These are phyloP conservation scores for Aspergillus amoenus DNA, from an alignment of 2,329 filamentous ascomycete species.

Conservation along the genomic window DNA sequence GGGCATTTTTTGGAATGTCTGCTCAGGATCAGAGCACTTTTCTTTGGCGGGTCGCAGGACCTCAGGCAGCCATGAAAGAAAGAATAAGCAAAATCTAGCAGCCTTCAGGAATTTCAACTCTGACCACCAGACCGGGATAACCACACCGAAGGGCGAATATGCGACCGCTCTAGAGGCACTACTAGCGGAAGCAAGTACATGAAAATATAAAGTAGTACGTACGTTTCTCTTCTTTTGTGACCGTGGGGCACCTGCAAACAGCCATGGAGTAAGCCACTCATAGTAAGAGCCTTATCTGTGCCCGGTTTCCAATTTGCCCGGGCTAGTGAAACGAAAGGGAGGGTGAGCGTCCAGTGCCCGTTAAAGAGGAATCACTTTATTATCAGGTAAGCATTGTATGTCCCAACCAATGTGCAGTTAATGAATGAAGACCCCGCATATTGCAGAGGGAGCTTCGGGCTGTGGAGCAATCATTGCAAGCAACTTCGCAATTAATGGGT, in stretches of 20 bases:
- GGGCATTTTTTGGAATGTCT: neutral
- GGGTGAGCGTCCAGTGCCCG: neutral
- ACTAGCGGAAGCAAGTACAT: neutral
- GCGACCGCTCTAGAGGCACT: neutral
- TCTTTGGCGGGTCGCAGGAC: no score
- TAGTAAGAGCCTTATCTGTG: neutral
- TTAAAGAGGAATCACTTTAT: no score
- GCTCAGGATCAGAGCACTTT: neutral
- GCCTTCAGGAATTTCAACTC: neutral
- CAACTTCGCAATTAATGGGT: neutral
- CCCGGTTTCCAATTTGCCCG: neutral
- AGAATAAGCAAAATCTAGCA: neutral
- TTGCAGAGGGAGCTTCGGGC: neutral
- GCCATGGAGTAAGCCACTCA: neutral
- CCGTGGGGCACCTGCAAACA: neutral
- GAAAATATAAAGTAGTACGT: neutral
- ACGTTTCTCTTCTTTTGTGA: neutral
- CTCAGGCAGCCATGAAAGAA: neutral
- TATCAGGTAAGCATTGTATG: no score
- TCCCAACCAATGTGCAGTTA: neutral
- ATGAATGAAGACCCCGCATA: neutral
- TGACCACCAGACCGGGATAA: neutral
- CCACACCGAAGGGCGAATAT: neutral
- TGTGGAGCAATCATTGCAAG: neutral
- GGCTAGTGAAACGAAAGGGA: neutral